phyloP scores from a whole-genome alignment of 129 eudicot genomes.

The Tanacetum coccineum region DNA sequence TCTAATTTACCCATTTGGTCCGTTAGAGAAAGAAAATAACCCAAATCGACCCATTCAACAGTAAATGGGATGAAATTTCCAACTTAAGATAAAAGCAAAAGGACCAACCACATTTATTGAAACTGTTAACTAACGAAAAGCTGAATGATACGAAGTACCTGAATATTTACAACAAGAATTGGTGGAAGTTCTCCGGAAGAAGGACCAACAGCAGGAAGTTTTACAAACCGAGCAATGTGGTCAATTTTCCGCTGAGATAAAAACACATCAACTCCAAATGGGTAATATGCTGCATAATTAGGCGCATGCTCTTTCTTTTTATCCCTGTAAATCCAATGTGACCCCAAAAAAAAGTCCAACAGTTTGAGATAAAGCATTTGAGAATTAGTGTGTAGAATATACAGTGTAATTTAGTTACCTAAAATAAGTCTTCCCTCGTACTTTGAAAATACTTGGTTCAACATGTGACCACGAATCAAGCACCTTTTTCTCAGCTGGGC shows the following conservation, averaged over 20 bases:
- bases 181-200: slow-evolving; percentile 68
- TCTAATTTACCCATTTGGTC: not conserved
- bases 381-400: not conserved
- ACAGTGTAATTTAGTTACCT: slow-evolving; percentile 38
- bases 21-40: not conserved
- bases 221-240: slow-evolving; percentile 81
- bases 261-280: slow-evolving; percentile 84
- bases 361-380: not conserved
- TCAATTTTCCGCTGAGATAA: slow-evolving; percentile 66
- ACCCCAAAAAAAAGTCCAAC: slow-evolving; percentile 11
- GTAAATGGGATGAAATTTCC: not conserved
- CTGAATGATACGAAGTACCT: slow-evolving; percentile 42
- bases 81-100: not conserved
- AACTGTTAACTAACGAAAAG: slow-evolving; percentile 12
- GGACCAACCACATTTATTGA: not conserved
- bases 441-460: slow-evolving; percentile 68
- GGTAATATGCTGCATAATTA: slow-evolving; percentile 69
- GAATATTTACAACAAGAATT: slow-evolving; percentile 87
- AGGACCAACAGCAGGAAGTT: slow-evolving; percentile 60
- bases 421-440: slow-evolving; percentile 63
- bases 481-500: slow-evolving; percentile 66
- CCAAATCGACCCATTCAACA: not conserved
- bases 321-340: slow-evolving; percentile 46
- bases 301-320: slow-evolving; percentile 85
- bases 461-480: slow-evolving; percentile 76